Conservation (phyloP, 2,329 filamentous ascomycete genomes). For the Calonectria pseudoturangicola region DNA sequence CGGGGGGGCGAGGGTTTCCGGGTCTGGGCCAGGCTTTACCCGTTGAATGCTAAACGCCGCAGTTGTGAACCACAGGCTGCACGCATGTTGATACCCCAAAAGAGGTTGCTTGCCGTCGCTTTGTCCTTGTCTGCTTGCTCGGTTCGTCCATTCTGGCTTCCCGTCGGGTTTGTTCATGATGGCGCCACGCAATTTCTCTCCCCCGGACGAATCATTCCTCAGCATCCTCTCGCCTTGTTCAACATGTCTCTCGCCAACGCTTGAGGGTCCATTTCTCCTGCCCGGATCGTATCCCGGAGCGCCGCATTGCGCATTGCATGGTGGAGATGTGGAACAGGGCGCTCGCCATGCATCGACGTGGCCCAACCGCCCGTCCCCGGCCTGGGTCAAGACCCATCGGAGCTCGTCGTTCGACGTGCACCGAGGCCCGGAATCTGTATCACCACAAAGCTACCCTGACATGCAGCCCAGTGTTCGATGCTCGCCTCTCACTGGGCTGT, state of each 20-base stretch:
- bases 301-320: slow-evolving; percentile 41
- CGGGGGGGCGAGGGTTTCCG: not conserved
- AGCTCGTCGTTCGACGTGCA: slow-evolving; percentile 45
- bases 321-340: slow-evolving; percentile 43
- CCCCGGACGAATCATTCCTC: slow-evolving; percentile 21
- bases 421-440: slow-evolving; percentile 29
- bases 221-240: not conserved
- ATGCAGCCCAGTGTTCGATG: not conserved
- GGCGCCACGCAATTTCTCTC: slow-evolving; percentile 36
- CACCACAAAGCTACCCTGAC: slow-evolving; percentile 23
- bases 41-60: slow-evolving; percentile 28
- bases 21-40: slow-evolving; percentile 11
- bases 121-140: slow-evolving; percentile 3
- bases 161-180: slow-evolving; percentile 11
- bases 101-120: slow-evolving; percentile 11
- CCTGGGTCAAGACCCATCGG: slow-evolving; percentile 33
- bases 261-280: slow-evolving; percentile 29
- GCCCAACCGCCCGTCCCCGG: slow-evolving; percentile 46
- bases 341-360: slow-evolving; percentile 50
- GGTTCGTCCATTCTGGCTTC: slow-evolving; percentile 4
- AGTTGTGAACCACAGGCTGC: slow-evolving; percentile 16
- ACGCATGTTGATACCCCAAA: slow-evolving; percentile 16
- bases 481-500: slow-evolving; percentile 8
- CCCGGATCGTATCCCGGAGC: slow-evolving; percentile 36
- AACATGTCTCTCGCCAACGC: slow-evolving; percentile 30